Conservation (phyloP, 2,329 filamentous ascomycete species). For the Tolypocladium tropicale region DNA sequence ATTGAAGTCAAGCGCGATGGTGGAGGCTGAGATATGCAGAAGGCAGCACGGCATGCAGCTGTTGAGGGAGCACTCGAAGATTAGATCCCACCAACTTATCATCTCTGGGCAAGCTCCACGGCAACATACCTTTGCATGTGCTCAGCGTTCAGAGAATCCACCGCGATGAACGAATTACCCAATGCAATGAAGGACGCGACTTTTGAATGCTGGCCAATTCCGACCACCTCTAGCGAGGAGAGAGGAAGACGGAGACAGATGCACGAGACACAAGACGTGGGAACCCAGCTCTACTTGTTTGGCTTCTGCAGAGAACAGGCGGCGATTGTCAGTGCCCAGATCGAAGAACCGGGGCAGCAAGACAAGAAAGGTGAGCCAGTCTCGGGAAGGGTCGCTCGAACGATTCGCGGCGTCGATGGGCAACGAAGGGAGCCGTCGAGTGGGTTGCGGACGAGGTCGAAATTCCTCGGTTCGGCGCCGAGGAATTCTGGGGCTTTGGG, state of each 20-base stretch:
- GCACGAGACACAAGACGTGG: background rate
- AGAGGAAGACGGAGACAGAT: background rate
- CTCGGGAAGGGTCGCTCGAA: constrained; percentile 25
- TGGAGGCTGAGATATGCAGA: constrained; percentile 25
- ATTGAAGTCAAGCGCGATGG: constrained; percentile 31
- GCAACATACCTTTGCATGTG: constrained; percentile 15
- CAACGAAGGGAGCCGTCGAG: constrained; percentile 17
- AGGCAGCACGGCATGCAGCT: constrained; percentile 27
- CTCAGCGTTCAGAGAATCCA: background rate
- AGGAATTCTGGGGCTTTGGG: constrained; percentile 27
- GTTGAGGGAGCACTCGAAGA: constrained; percentile 6
- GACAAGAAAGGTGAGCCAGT: constrained; percentile 10
- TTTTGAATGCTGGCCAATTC: background rate
- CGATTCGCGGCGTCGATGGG: constrained; percentile 9
- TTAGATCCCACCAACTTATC: constrained; percentile 7
- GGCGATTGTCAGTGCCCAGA: background rate
- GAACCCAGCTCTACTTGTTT: background rate
- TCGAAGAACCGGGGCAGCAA: background rate
- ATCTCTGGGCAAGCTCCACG: constrained; percentile 3
- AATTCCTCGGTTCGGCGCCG: constrained; percentile 32
- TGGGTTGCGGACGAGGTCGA: constrained; percentile 18
- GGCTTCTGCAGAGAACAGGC: background rate
- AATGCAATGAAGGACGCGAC: background rate
- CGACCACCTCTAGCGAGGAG: background rate
- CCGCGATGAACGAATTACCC: background rate